phyloP scores from a whole-genome alignment of 805 yeast genomes.

The Pichia rugopelliculosa region DNA sequence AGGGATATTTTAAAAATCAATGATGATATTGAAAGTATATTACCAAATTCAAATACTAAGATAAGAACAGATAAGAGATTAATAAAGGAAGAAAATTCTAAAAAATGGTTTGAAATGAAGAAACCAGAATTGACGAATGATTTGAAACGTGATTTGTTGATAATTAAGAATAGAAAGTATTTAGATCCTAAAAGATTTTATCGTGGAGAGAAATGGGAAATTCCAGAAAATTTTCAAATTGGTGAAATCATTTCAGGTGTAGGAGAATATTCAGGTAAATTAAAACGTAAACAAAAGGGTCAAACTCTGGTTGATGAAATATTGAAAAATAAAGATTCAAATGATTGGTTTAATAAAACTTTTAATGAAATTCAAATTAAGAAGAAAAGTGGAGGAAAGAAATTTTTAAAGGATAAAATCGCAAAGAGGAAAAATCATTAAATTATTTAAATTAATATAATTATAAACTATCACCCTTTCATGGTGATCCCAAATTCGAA shows the following conservation, averaged over 20 bases:
- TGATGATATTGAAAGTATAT: conserved; percentile 35
- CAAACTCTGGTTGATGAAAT: conserved; percentile 76
- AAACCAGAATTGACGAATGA: conserved; percentile 66
- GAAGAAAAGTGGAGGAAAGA: conserved; percentile 51
- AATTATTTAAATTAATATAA: no score
- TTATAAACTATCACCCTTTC: no score
- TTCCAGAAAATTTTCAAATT: conserved; percentile 62
- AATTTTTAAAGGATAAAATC: conserved; percentile 55
- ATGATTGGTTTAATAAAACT: conserved; percentile 76
- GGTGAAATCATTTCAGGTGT: conserved; percentile 85
- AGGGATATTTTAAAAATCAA: conserved; percentile 28
- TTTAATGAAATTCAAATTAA: conserved; percentile 70
- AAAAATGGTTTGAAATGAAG: conserved; percentile 76
- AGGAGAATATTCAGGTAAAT: conserved; percentile 66
- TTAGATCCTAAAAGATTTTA: conserved; percentile 94
- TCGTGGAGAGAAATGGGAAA: conserved; percentile 73
- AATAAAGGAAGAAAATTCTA: conserved; percentile 36
- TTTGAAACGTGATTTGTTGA: conserved; percentile 66
- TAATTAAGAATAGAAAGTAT: conserved; percentile 81
- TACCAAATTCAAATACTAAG: conserved; percentile 17
- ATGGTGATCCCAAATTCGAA: no score
- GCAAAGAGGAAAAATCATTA: conserved; percentile 41
- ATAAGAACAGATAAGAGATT: conserved; percentile 13
- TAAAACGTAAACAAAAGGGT: conserved; percentile 67
- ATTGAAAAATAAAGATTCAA: conserved; percentile 61